Percentiles rank a stretch among this genome's conserved stretches.
phyloP scores from a whole-genome alignment of 306 rosid genomes.

The Inga leiocalycina region DNA sequence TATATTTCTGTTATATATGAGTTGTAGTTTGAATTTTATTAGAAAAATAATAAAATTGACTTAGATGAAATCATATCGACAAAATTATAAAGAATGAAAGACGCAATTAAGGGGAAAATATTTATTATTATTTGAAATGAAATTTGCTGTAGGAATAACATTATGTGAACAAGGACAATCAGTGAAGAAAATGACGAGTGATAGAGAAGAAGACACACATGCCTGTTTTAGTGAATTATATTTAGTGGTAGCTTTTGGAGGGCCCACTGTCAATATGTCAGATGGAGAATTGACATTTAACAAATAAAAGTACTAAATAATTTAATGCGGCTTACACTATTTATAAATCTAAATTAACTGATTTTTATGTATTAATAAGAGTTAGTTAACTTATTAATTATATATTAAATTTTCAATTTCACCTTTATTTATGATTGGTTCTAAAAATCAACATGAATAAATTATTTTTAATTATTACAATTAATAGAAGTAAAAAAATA shows the following conservation, averaged over 20 bases:
- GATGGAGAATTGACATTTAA: background rate
- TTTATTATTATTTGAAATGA: background rate
- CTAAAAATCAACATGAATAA: too few species aligned
- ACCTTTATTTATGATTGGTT: too few species aligned
- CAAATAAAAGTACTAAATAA: background rate
- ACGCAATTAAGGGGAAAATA: too few species aligned
- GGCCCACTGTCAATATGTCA: slow-evolving; percentile 12
- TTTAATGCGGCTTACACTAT: accelerated
- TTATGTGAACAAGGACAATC: background rate
- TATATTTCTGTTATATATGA: background rate
- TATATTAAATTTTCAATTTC: background rate
- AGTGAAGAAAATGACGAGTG: background rate
- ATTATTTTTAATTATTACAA: too few species aligned
- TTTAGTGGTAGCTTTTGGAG: background rate
- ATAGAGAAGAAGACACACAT: background rate
- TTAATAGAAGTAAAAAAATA: too few species aligned
- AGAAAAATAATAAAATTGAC: too few species aligned
- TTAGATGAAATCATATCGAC: too few species aligned
- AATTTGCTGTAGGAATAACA: background rate
- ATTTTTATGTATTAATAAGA: too few species aligned
- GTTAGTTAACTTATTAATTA: too few species aligned
- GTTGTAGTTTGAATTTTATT: too few species aligned
- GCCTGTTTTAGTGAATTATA: background rate
- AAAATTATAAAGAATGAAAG: too few species aligned
- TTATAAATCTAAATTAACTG: too few species aligned